phyloP scores from a whole-genome alignment of 805 yeast species.

The Ogataea methylovora region DNA sequence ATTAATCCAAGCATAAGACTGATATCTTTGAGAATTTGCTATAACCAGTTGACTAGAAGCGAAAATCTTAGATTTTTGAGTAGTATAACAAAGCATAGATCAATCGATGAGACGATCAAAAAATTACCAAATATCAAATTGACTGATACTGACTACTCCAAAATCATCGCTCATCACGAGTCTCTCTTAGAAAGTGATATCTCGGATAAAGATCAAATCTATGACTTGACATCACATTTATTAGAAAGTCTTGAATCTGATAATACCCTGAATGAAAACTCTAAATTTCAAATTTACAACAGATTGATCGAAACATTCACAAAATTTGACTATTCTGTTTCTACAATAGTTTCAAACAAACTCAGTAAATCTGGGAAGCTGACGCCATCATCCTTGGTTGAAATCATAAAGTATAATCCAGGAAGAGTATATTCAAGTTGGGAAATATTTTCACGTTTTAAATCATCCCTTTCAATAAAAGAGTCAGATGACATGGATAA shows the following conservation, averaged over 20 bases:
- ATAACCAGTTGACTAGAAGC: no score
- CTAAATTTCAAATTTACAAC: slow-evolving; percentile 14
- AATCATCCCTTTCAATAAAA: not conserved
- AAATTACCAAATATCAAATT: no score
- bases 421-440: slow-evolving; percentile 27
- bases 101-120: no score
- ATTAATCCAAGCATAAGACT: no score
- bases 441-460: slow-evolving; percentile 17
- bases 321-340: slow-evolving; percentile 18
- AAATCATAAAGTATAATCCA: slow-evolving; percentile 25
- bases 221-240: not conserved
- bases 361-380: slow-evolving; percentile 1
- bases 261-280: no score
- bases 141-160: no score
- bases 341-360: slow-evolving; percentile 10
- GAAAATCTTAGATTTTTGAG: no score
- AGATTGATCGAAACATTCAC: slow-evolving; percentile 17
- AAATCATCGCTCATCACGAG: not conserved
- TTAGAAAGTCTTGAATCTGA: not conserved
- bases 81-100: no score
- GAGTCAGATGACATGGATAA: slow-evolving; percentile 6
- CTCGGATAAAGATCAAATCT: not conserved
- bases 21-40: no score
- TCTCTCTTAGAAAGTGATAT: not conserved
- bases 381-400: not conserved